phyloP scores from a whole-genome alignment of 805 yeast species.

The Danielozyma ontarioensis region DNA sequence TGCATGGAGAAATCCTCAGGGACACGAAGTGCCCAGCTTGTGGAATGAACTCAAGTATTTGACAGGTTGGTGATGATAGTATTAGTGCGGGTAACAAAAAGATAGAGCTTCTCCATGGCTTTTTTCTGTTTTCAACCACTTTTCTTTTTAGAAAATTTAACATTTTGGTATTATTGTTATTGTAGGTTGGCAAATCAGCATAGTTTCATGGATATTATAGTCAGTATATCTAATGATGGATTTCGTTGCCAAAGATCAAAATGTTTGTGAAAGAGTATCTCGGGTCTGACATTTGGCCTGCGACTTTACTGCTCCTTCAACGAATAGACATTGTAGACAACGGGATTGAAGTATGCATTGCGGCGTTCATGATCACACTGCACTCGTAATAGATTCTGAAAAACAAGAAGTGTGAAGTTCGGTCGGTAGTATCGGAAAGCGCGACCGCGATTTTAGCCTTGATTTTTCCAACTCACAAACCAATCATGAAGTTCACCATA shows the following conservation, averaged over 20 bases:
- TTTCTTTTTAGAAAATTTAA: not conserved
- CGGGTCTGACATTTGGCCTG: conserved; percentile 5
- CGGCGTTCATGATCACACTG: too few species aligned
- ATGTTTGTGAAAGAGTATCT: conserved; percentile 23
- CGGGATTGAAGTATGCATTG: too few species aligned
- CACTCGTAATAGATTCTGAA: too few species aligned
- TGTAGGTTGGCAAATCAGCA: conserved; percentile 37
- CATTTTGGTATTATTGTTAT: not conserved
- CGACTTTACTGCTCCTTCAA: conserved; percentile 14
- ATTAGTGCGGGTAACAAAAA: not conserved
- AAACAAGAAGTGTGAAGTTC: too few species aligned
- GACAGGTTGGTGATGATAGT: conserved; percentile 1
- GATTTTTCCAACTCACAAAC: too few species aligned
- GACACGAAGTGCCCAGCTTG: conserved; percentile 28
- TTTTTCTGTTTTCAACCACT: not conserved
- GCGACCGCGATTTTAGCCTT: too few species aligned
- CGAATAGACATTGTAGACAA: conserved; percentile 16
- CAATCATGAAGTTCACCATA: conserved; percentile 9
- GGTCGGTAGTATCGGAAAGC: too few species aligned
- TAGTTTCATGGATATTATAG: conserved; percentile 37
- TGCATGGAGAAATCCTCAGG: conserved; percentile 18
- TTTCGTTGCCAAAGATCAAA: conserved; percentile 35
- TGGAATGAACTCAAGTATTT: conserved; percentile 26
- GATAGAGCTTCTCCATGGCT: not conserved
- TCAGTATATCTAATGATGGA: conserved; percentile 40